Conservation (phyloP, 1,284 basidiomycete genomes). For the Sanghuangporus baumii region DNA sequence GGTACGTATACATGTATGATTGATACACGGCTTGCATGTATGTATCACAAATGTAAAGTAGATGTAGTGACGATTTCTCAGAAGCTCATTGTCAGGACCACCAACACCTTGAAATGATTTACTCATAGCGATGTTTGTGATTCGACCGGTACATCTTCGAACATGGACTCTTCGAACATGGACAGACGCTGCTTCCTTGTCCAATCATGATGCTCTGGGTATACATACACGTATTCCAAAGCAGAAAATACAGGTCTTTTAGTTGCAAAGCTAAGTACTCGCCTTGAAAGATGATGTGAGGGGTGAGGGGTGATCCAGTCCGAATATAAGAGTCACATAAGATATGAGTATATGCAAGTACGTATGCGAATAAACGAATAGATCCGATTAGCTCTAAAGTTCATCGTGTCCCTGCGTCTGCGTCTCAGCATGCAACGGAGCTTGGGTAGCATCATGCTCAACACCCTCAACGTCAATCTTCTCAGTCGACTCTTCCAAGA, state of each 20-base stretch:
- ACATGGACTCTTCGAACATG: too few species aligned
- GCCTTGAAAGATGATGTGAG: neutral
- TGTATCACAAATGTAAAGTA: too few species aligned
- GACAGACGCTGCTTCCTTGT: too few species aligned
- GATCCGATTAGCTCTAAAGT: neutral
- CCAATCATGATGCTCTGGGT: too few species aligned
- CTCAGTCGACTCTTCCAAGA: neutral
- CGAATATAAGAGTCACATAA: neutral
- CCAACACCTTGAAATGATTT: too few species aligned
- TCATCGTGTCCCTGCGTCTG: slow-evolving; percentile 14
- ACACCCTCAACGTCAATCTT: neutral
- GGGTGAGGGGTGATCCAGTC: neutral
- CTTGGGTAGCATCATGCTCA: neutral
- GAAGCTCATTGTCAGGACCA: neutral
- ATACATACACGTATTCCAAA: too few species aligned
- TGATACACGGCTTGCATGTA: too few species aligned
- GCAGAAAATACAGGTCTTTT: too few species aligned
- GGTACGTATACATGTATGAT: too few species aligned
- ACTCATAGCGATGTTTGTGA: too few species aligned
- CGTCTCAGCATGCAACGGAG: neutral
- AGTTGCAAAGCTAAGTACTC: neutral
- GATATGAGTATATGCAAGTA: neutral
- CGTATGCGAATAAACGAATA: neutral
- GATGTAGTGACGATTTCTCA: neutral
- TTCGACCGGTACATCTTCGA: too few species aligned